Evolutionary conservation across 345 rosid species (phyloP).

Genomic region (Brassica napus): DNA sequence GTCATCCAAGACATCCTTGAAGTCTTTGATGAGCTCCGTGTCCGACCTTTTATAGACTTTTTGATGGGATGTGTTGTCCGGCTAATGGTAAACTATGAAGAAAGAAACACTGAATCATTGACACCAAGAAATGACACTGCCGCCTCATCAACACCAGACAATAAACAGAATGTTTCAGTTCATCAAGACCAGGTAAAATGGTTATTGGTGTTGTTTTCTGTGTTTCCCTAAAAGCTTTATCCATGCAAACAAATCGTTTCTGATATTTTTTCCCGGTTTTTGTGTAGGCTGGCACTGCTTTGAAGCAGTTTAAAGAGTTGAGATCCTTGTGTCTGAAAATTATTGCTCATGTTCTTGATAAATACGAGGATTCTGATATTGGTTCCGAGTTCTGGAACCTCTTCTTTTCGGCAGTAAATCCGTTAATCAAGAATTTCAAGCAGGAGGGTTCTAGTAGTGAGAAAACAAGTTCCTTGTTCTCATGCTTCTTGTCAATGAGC

Average conservation of each 20-base stretch:
- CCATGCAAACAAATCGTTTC: background rate
- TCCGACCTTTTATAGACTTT: conserved; percentile 73
- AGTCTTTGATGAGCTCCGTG: conserved; percentile 72
- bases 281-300: conserved; percentile 53
- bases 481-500: conserved; percentile 95
- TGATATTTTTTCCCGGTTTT: background rate
- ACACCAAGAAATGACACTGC: conserved; percentile 20
- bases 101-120: conserved; percentile 44
- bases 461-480: conserved; percentile 87
- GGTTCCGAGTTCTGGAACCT: conserved; percentile 81
- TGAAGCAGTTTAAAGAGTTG: conserved; percentile 72
- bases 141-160: conserved; percentile 31
- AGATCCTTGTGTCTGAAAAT: conserved; percentile 82
- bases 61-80: conserved; percentile 87
- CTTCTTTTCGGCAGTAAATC: conserved; percentile 70
- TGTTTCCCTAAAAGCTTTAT: background rate
- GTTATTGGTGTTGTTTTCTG: conserved; percentile 19
- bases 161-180: conserved; percentile 33
- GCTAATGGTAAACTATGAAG: conserved; percentile 56
- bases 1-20: conserved; percentile 75
- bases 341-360: conserved; percentile 64
- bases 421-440: conserved; percentile 74
- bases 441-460: conserved; percentile 92
- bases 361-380: conserved; percentile 77
- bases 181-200: conserved; percentile 52